Base-by-base conservation (phyloP, 2,329 filamentous ascomycete species). In the Tolypocladium capitatum region DNA sequence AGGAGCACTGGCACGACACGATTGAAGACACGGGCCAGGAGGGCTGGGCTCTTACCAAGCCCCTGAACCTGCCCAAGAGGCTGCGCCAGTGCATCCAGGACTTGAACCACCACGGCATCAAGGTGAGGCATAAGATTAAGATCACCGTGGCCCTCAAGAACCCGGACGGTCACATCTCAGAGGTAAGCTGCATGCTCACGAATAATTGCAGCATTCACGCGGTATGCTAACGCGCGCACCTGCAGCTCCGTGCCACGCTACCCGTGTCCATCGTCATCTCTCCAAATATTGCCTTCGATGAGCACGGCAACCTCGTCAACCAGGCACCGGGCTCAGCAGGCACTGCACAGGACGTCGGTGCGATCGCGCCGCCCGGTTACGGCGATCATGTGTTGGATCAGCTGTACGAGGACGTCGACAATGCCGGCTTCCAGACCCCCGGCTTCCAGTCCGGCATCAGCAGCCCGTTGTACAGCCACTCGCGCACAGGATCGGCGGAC, bases 251-350 rank as follows among this genome's bases (percentile, higher is more conserved):
- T 46, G 91, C 91, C 43, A 92, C 89, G 38, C 78, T 97, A 31
- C 90, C 92, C 1, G 78, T 97, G 16, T 88, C 88, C 47, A 83
- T 98, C 35, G 96, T 95, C 67, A 96, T 97, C 55, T 98, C 92
- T 5, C 91, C 92, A 0, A 92, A 92, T 60, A 81, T 95, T 58
- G 84, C 88, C 0, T 78, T 96, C 34, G 87, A 92, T 58, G 88
- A 94, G 46, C 79, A 91, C 51, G 92, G 94, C 56, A 83, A 86
- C 57, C 75, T 97, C 2, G 71, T 86, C 46, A 73, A 76, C 46
- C 76, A 80, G 58, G 70, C 70, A n/a, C 73, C 76, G 56, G 71
- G 60, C 61, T 70, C 50, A 66, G 72, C 55, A 62, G 68, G 68
- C 11, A 46, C 53, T 10, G 70, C 75, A 41, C 70, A 73, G 36